A percentile compares a stretch with the other conserved stretches of the same genome.
Conservation (phyloP, 768 basidiomycete genomes). For the Macrolepiota fuliginosa region DNA sequence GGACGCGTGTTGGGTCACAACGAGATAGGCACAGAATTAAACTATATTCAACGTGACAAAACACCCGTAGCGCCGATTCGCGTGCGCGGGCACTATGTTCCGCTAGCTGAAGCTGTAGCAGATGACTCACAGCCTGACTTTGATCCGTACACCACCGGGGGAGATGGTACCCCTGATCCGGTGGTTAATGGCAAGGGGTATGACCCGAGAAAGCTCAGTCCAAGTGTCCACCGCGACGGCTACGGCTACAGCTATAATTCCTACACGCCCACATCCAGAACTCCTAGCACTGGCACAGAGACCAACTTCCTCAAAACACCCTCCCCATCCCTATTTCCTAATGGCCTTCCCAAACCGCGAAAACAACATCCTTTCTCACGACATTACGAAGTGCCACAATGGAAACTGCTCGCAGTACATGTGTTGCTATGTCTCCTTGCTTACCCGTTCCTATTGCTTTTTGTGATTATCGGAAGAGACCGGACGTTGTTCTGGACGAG, state of each 20-base stretch:
- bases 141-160: background rate
- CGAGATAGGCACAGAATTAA: conserved; percentile 1
- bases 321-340: conserved; percentile 9
- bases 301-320: conserved; percentile 8
- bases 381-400: conserved; percentile 32
- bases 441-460: conserved; percentile 31
- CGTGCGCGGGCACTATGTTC: background rate
- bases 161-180: background rate
- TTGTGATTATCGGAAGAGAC: conserved; percentile 26
- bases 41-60: background rate
- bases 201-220: background rate
- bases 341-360: conserved; percentile 11
- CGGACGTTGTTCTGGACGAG: conserved; percentile 38
- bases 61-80: background rate
- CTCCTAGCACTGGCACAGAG: background rate
- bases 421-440: conserved; percentile 27
- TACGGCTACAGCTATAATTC: background rate
- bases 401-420: conserved; percentile 27
- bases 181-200: background rate
- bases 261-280: conserved; percentile 2
- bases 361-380: conserved; percentile 1
- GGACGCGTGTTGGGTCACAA: background rate
- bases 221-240: background rate
- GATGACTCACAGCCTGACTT: background rate
- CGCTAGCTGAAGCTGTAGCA: background rate